Conservation (phyloP, 768 basidiomycete species). For the Galerina sulciceps region DNA sequence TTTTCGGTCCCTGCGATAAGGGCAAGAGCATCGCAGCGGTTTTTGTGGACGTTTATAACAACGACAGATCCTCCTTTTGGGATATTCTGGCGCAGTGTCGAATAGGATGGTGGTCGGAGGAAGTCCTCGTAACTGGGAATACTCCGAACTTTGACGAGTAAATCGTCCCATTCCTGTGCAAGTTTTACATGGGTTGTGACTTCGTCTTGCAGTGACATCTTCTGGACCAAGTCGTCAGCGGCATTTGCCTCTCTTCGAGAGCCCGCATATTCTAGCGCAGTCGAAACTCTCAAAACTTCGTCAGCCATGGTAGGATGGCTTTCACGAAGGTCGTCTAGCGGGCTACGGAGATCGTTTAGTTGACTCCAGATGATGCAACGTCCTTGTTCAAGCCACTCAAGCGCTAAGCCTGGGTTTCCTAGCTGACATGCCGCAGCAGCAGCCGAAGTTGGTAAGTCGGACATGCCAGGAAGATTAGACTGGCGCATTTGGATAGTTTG, state of each 20-base stretch:
- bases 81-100: neutral
- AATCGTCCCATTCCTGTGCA: neutral
- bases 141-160: neutral
- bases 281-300: neutral
- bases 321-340: constrained; percentile 15
- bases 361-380: constrained; percentile 26
- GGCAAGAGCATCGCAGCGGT: neutral
- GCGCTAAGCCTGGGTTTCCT: neutral
- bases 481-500: neutral
- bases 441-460: neutral
- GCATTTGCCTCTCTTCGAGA: neutral
- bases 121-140: neutral
- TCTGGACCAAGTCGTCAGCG: neutral
- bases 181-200: neutral
- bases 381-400: constrained; percentile 30
- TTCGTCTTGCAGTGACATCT: neutral
- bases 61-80: neutral
- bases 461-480: neutral
- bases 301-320: neutral
- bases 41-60: neutral
- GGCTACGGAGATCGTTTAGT: constrained; percentile 23
- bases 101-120: neutral
- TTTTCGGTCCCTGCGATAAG: neutral
- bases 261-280: neutral
- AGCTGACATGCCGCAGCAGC: neutral